A percentile compares a stretch with the other conserved stretches of the same genome.
Evolutionary conservation across 2,329 filamentous ascomycete species (phyloP).

Genomic region (Venturiaceae sp.): DNA sequence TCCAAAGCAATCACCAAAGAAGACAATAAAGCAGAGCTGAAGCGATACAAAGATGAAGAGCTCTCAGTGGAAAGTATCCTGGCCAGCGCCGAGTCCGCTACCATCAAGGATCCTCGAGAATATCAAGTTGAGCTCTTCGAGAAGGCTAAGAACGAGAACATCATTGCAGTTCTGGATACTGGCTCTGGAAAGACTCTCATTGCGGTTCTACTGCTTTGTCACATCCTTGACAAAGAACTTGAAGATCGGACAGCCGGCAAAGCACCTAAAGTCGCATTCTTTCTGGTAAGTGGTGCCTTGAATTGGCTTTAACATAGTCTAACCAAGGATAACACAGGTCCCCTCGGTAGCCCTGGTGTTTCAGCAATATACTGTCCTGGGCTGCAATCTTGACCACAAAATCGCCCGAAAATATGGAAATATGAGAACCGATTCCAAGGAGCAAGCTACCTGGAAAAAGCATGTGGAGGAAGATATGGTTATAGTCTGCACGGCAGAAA

Average conservation of each 20-base stretch:
- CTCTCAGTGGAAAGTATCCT: constrained; percentile 45
- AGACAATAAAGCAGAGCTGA: not conserved
- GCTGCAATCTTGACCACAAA: constrained; percentile 68
- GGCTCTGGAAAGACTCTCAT: constrained; percentile 96
- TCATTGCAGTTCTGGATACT: constrained; percentile 90
- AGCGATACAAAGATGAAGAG: constrained; percentile 25
- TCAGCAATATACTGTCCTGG: constrained; percentile 77
- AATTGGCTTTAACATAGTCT: not conserved
- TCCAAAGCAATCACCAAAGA: constrained; percentile 24
- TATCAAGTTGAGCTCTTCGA: constrained; percentile 93
- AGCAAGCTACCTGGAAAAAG: constrained; percentile 48
- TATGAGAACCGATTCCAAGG: constrained; percentile 42
- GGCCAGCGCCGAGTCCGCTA: constrained; percentile 42
- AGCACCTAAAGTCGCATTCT: constrained; percentile 65
- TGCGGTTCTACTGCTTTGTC: constrained; percentile 71
- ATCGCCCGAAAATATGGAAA: constrained; percentile 48
- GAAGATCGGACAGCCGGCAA: constrained; percentile 53
- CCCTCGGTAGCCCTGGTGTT: constrained; percentile 84
- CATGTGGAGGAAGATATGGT: constrained; percentile 61
- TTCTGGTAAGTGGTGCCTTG: constrained; percentile 50
- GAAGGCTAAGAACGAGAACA: constrained; percentile 72
- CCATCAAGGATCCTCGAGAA: constrained; percentile 71
- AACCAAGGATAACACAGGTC: constrained; percentile 36
- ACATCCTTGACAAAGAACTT: constrained; percentile 69
- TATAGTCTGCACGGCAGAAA: constrained; percentile 85